These are phyloP conservation scores for Pseudonitzschia multistriata DNA, from an alignment of 108 stramenopile genomes.

Conservation along the genomic window DNA sequence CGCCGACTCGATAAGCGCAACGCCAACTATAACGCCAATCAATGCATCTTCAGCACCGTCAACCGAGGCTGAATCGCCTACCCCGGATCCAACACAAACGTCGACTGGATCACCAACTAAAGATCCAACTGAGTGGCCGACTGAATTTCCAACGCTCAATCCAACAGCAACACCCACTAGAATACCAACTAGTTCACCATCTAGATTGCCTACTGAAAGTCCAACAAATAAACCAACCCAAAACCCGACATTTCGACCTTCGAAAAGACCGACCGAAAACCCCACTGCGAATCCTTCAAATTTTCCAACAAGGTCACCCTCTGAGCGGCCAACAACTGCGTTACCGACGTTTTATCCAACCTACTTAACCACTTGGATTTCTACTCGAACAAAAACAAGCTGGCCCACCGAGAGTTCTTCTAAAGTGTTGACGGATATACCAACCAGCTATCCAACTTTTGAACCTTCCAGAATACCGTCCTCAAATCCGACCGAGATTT, in stretches of 20 bases:
- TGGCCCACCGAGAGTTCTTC: background rate
- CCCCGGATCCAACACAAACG: too few relatives aligned
- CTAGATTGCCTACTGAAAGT: background rate
- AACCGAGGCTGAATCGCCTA: too few relatives aligned
- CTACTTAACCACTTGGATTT: background rate
- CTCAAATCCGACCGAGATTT: background rate
- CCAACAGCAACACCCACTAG: background rate
- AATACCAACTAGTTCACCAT: background rate
- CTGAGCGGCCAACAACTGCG: too few relatives aligned
- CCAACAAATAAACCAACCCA: background rate
- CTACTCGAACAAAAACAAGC: too few relatives aligned
- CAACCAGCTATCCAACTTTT: background rate
- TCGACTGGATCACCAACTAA: too few relatives aligned
- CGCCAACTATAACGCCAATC: too few relatives aligned
- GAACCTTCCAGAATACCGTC: conserved; percentile 1
- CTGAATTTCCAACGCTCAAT: background rate
- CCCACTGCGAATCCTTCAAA: background rate
- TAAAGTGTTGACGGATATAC: background rate
- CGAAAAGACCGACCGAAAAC: background rate
- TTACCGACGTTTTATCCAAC: background rate
- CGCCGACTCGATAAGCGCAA: too few relatives aligned
- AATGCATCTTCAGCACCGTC: too few relatives aligned
- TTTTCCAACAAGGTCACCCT: background rate
- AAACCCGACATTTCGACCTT: too few relatives aligned
- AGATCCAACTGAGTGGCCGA: too few relatives aligned